phyloP scores from a whole-genome alignment of 1,284 basidiomycete species.

The Trichosporon ovoides region DNA sequence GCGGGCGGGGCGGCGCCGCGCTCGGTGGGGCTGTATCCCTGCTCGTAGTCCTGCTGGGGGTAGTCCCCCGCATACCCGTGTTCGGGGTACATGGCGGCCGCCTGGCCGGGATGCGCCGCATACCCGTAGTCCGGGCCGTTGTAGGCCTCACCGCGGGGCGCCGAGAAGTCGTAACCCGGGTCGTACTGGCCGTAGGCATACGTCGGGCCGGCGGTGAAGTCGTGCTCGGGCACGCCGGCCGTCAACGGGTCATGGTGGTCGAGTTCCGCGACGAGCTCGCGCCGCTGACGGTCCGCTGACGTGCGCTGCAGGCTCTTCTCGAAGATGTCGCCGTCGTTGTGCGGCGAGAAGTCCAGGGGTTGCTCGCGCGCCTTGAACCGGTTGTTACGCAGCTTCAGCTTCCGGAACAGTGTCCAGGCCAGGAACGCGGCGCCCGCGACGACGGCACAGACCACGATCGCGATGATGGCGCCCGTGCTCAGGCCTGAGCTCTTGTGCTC shows the following conservation, averaged over 20 bases:
- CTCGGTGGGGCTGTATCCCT: not conserved
- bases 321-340: slow-evolving; percentile 51
- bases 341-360: slow-evolving; percentile 62
- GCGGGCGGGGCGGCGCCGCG: too few species aligned
- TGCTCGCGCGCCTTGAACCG: slow-evolving; percentile 66
- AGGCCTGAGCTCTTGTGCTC: slow-evolving; percentile 30
- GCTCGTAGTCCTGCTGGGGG: slow-evolving; percentile 28
- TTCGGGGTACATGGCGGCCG: slow-evolving; percentile 15
- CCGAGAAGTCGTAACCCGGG: slow-evolving; percentile 4
- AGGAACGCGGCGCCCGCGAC: slow-evolving; percentile 63
- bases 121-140: slow-evolving; percentile 18
- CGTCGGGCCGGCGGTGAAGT: slow-evolving; percentile 66
- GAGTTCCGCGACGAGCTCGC: slow-evolving; percentile 39
- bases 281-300: slow-evolving; percentile 38
- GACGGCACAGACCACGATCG: slow-evolving; percentile 65
- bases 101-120: slow-evolving; percentile 17
- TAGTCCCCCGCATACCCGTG: slow-evolving; percentile 17
- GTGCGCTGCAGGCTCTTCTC: slow-evolving; percentile 43
- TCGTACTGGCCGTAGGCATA: slow-evolving; percentile 21
- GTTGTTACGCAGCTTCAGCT: slow-evolving; percentile 78
- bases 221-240: slow-evolving; percentile 54
- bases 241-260: slow-evolving; percentile 31
- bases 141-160: too few species aligned
- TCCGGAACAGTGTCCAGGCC: slow-evolving; percentile 81
- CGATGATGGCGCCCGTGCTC: slow-evolving; percentile 60